These are phyloP conservation scores for Silene conica DNA, from an alignment of 148 eudicot species.

Conservation along the genomic window DNA sequence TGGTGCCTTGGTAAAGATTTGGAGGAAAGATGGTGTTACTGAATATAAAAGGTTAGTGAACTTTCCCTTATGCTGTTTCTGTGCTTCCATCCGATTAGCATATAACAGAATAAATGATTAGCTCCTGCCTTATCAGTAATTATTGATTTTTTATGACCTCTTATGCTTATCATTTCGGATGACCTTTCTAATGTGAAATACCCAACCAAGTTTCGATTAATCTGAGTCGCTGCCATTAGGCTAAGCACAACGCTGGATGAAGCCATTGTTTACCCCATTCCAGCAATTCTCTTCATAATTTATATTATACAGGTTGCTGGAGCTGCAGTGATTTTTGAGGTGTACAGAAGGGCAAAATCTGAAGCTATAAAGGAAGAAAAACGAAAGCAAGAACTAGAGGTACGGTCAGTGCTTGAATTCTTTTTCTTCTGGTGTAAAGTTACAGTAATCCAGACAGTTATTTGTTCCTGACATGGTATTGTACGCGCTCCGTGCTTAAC, in stretches of 20 bases:
- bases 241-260: conserved; percentile 86
- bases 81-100: not conserved
- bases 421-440: no score
- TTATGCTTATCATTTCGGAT: not conserved
- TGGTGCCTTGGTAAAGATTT: conserved; percentile 71
- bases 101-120: not conserved
- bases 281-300: conserved; percentile 91
- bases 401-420: no score
- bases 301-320: no score
- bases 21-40: conserved; percentile 88
- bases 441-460: no score
- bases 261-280: conserved; percentile 94
- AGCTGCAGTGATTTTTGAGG: no score
- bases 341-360: no score
- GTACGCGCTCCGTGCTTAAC: no score
- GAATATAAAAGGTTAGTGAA: conserved; percentile 73
- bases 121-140: not conserved
- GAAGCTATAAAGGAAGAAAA: no score
- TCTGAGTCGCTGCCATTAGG: conserved; percentile 29
- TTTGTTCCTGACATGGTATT: no score
- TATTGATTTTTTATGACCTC: not conserved
- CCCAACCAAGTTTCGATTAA: not conserved
- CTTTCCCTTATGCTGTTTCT: not conserved
- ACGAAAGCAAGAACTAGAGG: no score
- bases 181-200: not conserved